Conservation (phyloP, 495 filamentous ascomycete species). For the Neurospora sp. region DNA sequence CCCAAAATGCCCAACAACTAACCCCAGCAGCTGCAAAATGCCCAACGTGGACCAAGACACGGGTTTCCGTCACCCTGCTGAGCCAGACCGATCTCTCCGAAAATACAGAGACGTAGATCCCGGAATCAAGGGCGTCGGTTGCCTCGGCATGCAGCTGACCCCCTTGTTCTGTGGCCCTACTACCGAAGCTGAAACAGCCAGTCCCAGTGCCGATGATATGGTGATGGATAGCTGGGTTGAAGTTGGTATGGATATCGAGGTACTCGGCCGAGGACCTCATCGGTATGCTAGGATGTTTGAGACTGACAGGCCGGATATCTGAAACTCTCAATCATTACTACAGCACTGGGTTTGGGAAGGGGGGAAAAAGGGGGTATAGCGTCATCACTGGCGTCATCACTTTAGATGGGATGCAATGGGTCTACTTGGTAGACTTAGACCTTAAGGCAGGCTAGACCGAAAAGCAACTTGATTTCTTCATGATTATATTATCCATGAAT, state of each 20-base stretch:
- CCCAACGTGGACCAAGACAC: conserved; percentile 74
- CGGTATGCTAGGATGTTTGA: conserved; percentile 28
- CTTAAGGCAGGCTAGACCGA: background rate
- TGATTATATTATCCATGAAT: background rate
- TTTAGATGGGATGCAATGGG: background rate
- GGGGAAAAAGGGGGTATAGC: background rate
- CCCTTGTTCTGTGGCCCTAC: conserved; percentile 39
- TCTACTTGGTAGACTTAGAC: background rate
- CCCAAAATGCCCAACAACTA: conserved; percentile 4
- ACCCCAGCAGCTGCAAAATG: conserved; percentile 54
- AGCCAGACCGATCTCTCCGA: conserved; percentile 66
- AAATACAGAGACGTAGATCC: conserved; percentile 62
- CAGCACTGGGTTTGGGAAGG: background rate
- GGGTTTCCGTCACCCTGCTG: conserved; percentile 55
- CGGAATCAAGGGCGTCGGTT: conserved; percentile 59
- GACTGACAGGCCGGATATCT: background rate
- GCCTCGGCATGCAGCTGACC: conserved; percentile 76
- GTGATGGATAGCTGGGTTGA: conserved; percentile 30
- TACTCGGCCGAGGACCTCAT: conserved; percentile 29
- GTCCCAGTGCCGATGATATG: background rate
- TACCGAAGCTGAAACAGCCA: conserved; percentile 5
- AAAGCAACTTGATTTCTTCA: background rate
- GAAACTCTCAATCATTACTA: background rate
- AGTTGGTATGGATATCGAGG: conserved; percentile 33
- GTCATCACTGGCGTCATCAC: background rate